A percentile compares a stretch with the other conserved stretches of the same genome.
These are phyloP conservation scores for Pichia insulana DNA, from an alignment of 805 yeast genomes.

Conservation along the genomic window DNA sequence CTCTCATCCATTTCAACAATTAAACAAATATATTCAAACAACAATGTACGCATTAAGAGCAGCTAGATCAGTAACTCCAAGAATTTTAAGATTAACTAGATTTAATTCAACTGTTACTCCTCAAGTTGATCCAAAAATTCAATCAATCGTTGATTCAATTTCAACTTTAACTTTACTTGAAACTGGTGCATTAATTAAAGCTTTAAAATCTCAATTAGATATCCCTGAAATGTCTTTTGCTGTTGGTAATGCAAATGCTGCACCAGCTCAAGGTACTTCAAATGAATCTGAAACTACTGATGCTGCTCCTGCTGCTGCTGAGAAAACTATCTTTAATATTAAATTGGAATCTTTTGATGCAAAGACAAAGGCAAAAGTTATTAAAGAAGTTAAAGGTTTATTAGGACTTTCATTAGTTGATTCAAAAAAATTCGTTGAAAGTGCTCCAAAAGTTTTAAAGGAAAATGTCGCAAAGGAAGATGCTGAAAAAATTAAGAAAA, in stretches of 20 bases:
- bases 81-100: slow-evolving; percentile 26
- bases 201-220: slow-evolving; percentile 72
- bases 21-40: not conserved
- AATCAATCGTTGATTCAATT: slow-evolving; percentile 82
- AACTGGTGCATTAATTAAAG: slow-evolving; percentile 79
- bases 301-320: slow-evolving; percentile 74
- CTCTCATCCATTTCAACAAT: too few relatives aligned
- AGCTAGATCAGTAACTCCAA: slow-evolving; percentile 1
- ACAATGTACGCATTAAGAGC: slow-evolving; percentile 11
- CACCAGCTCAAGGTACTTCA: slow-evolving; percentile 57
- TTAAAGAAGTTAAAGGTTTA: slow-evolving; percentile 90
- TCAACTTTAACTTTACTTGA: slow-evolving; percentile 86
- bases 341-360: slow-evolving; percentile 93
- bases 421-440: slow-evolving; percentile 94
- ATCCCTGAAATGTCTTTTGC: slow-evolving; percentile 86
- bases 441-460: slow-evolving; percentile 93
- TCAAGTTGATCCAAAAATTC: slow-evolving; percentile 80
- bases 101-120: slow-evolving; percentile 36
- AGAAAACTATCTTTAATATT: slow-evolving; percentile 84
- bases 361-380: slow-evolving; percentile 92
- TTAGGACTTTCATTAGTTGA: slow-evolving; percentile 91
- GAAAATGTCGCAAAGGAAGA: slow-evolving; percentile 95
- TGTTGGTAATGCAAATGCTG: slow-evolving; percentile 45
- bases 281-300: slow-evolving; percentile 68
- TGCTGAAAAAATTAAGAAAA: slow-evolving; percentile 90